phyloP scores from a whole-genome alignment of 1,284 basidiomycete species.

The Boletellus dicymbophilus region DNA sequence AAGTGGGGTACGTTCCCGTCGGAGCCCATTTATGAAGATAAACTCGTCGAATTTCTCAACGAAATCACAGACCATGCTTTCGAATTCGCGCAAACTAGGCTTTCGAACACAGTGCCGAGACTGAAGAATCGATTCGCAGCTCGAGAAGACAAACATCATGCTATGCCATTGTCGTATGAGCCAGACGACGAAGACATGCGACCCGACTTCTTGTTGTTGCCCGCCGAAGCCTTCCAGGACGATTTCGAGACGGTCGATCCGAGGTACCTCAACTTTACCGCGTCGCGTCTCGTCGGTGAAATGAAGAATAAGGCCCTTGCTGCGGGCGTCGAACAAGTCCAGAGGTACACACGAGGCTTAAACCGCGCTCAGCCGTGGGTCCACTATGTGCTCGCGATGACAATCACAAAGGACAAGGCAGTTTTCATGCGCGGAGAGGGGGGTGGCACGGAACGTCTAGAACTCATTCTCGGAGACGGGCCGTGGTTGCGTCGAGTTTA shows the following conservation, averaged over 20 bases:
- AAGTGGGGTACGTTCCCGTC: conserved; percentile 9
- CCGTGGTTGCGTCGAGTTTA: conserved; percentile 12
- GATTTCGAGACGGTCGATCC: conserved; percentile 1
- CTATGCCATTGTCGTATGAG: conserved; percentile 14
- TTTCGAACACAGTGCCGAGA: not conserved
- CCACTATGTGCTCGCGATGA: conserved; percentile 8
- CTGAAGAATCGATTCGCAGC: conserved; percentile 12
- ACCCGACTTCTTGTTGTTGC: conserved; percentile 18
- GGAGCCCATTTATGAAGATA: conserved; percentile 7
- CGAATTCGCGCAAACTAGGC: not conserved
- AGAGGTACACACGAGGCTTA: conserved; percentile 8
- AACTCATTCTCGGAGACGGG: conserved; percentile 3
- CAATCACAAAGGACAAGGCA: conserved; percentile 7
- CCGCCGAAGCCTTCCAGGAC: conserved; percentile 10
- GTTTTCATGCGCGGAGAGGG: conserved; percentile 15
- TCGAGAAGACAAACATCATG: conserved; percentile 6
- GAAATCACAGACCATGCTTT: conserved; percentile 6
- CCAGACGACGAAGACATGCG: conserved; percentile 13
- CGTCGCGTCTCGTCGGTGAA: not conserved
- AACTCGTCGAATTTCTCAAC: conserved; percentile 17
- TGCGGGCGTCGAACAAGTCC: not conserved
- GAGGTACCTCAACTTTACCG: not conserved
- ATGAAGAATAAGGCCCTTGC: not conserved
- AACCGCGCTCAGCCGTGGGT: conserved; percentile 17
- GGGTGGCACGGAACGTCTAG: conserved; percentile 11